Conservation (phyloP, 2,329 filamentous ascomycete genomes). For the Ceratocystis harringtonii region DNA sequence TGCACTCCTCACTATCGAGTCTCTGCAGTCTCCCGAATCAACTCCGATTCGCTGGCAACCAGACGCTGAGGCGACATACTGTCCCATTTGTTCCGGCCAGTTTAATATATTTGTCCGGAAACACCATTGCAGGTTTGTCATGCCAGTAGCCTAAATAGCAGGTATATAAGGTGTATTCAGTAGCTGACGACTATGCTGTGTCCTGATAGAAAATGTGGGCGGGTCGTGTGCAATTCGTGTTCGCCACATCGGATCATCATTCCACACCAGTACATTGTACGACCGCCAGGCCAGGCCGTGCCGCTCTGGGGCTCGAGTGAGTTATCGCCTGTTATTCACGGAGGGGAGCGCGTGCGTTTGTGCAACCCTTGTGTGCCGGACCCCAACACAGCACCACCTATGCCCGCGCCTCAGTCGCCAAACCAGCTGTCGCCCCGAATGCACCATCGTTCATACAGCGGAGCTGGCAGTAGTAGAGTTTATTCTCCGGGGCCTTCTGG, state of each 20-base stretch:
- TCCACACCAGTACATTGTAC: slow-evolving; percentile 81
- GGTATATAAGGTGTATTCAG: no score
- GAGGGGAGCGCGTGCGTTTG: slow-evolving; percentile 43
- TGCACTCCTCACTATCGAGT: not conserved
- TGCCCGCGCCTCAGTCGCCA: slow-evolving; percentile 22
- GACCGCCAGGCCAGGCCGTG: slow-evolving; percentile 40
- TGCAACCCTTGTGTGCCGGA: slow-evolving; percentile 50
- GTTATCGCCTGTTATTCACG: slow-evolving; percentile 22
- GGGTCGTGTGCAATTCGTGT: slow-evolving; percentile 78
- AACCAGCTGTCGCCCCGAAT: slow-evolving; percentile 25
- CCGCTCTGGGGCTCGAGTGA: slow-evolving; percentile 10
- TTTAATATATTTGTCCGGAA: slow-evolving; percentile 81
- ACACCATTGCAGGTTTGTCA: slow-evolving; percentile 69
- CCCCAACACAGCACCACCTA: slow-evolving; percentile 43
- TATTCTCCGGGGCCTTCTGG: slow-evolving; percentile 10
- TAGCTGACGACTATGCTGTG: slow-evolving; percentile 8
- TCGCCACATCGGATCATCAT: slow-evolving; percentile 93
- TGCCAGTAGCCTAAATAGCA: not conserved
- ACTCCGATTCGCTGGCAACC: slow-evolving; percentile 72
- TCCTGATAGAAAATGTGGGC: slow-evolving; percentile 60
- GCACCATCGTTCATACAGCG: slow-evolving; percentile 35
- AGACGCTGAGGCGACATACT: slow-evolving; percentile 65
- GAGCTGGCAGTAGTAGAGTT: slow-evolving; percentile 23
- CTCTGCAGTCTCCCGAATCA: slow-evolving; percentile 27
- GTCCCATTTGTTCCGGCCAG: slow-evolving; percentile 65